Evolutionary conservation across 768 basidiomycete species (phyloP).

Genomic region (Calvatia gigantea): DNA sequence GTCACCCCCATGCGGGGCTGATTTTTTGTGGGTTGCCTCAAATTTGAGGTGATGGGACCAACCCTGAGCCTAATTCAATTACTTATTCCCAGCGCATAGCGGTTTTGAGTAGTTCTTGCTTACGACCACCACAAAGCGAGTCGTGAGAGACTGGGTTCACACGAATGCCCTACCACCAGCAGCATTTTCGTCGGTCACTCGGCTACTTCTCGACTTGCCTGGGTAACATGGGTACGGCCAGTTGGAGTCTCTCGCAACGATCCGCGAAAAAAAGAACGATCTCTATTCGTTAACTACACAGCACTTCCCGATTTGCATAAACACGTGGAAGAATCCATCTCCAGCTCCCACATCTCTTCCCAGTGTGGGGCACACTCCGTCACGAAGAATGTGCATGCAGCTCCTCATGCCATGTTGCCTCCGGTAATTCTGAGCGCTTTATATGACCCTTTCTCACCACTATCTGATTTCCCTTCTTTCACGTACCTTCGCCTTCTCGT

Average conservation of each 20-base stretch:
- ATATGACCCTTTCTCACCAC: conserved; percentile 1
- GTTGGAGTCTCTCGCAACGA: conserved; percentile 24
- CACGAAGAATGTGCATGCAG: conserved; percentile 10
- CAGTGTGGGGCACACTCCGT: neutral
- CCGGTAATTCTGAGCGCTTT: neutral
- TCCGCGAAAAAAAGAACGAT: conserved; percentile 38
- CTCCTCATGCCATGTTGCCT: neutral
- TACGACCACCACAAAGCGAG: neutral
- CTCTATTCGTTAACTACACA: neutral
- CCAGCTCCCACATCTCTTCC: conserved; percentile 7
- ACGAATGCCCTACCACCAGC: neutral
- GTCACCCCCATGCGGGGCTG: too few species aligned
- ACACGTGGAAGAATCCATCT: conserved; percentile 1
- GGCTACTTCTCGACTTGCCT: neutral
- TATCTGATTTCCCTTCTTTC: neutral
- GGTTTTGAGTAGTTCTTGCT: neutral
- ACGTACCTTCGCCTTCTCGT: neutral
- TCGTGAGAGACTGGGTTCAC: conserved; percentile 1
- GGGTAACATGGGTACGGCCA: conserved; percentile 4
- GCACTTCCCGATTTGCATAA: neutral
- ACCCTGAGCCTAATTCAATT: neutral
- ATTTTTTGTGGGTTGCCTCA: too few species aligned
- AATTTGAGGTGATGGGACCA: too few species aligned
- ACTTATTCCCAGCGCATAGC: neutral
- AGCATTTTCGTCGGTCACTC: neutral